These are phyloP conservation scores for Aristolochia californica DNA, from an alignment of 164 flowering plant species.

Conservation along the genomic window DNA sequence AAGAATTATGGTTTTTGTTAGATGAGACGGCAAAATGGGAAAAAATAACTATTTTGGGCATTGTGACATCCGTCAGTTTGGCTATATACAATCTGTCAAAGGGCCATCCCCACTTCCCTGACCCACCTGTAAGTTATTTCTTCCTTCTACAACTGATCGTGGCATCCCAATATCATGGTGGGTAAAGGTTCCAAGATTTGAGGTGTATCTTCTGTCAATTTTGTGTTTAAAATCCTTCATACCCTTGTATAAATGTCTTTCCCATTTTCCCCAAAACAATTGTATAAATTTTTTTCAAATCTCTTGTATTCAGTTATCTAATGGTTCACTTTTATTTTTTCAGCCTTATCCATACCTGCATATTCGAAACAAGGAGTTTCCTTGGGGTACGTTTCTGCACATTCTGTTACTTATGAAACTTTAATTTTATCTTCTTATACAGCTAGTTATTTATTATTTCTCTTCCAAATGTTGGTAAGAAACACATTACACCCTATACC, in stretches of 20 bases:
- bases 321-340: conserved; percentile 6
- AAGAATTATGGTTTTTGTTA: conserved; percentile 9
- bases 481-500: too few relatives aligned
- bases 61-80: conserved; percentile 42
- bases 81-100: conserved; percentile 50
- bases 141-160: neutral
- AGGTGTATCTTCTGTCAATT: neutral
- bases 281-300: too few relatives aligned
- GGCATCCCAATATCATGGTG: neutral
- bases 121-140: conserved; percentile 61
- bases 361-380: conserved; percentile 95
- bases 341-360: conserved; percentile 81
- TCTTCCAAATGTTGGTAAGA: too few relatives aligned
- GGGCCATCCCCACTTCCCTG: conserved; percentile 70
- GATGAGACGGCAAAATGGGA: conserved; percentile 90
- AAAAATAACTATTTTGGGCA: conserved; percentile 70
- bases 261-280: neutral
- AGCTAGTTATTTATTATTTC: too few relatives aligned
- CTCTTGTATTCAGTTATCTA: neutral
- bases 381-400: conserved; percentile 68
- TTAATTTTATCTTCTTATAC: too few relatives aligned
- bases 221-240: too few relatives aligned
- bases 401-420: neutral
- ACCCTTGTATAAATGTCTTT: neutral
- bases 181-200: neutral